Percentiles rank a stretch among this genome's conserved stretches.
Evolutionary conservation across 2,329 filamentous ascomycete genomes (phyloP).

Genomic region (Davidsoniella eucalypti): DNA sequence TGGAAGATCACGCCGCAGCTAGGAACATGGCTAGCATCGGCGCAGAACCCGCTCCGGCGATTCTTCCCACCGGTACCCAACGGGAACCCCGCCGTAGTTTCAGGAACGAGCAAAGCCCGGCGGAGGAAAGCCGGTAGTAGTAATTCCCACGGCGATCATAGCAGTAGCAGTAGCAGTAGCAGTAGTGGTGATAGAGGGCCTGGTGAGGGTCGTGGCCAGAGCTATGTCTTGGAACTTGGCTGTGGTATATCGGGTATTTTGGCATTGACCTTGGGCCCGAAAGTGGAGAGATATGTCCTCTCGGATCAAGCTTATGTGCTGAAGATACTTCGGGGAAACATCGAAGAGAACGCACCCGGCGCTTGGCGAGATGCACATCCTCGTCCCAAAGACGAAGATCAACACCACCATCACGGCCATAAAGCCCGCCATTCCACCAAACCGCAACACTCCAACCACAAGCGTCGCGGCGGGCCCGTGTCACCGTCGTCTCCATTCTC

Average conservation of each 20-base stretch:
- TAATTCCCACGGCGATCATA: neutral
- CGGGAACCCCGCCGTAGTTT: too few species aligned
- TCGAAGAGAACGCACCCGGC: slow-evolving; percentile 39
- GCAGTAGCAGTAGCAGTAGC: neutral
- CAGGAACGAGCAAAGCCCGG: too few species aligned
- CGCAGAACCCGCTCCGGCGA: slow-evolving; percentile 44
- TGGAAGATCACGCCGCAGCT: slow-evolving; percentile 84
- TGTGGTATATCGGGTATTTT: slow-evolving; percentile 74
- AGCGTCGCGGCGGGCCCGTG: too few species aligned
- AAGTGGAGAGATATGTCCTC: slow-evolving; percentile 50
- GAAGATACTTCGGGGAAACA: slow-evolving; percentile 58
- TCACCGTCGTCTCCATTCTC: too few species aligned
- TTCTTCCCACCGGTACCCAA: neutral
- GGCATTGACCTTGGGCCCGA: slow-evolving; percentile 44
- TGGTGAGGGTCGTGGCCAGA: slow-evolving; percentile 27
- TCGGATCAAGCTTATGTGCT: slow-evolving; percentile 83
- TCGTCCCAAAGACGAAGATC: neutral
- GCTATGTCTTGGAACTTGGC: slow-evolving; percentile 64
- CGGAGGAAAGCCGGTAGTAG: too few species aligned
- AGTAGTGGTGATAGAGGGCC: neutral
- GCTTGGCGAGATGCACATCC: slow-evolving; percentile 4
- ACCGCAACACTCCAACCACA: too few species aligned
- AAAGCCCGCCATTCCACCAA: too few species aligned
- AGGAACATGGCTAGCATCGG: slow-evolving; percentile 58
- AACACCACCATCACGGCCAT: neutral